A percentile compares a stretch with the other conserved stretches of the same genome.
Evolutionary conservation across 257 asterid species (phyloP).

Genomic region (Solanum paucissectum): DNA sequence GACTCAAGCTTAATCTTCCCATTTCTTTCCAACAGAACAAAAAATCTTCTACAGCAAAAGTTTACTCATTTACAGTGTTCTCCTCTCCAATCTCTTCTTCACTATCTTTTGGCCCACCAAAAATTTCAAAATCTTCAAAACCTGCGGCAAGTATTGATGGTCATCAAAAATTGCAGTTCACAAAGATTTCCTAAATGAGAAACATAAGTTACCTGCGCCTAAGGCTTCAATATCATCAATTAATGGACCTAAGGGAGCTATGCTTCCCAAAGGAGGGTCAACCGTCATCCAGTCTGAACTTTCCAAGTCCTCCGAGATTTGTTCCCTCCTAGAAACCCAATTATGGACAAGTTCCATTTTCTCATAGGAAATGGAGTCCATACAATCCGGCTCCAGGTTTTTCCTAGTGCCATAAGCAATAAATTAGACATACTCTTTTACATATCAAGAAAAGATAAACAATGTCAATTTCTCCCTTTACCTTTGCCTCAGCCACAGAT

Average conservation of each 20-base stretch:
- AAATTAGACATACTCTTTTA: not conserved
- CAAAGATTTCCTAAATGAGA: not conserved
- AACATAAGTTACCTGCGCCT: slow-evolving; percentile 56
- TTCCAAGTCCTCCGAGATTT: slow-evolving; percentile 31
- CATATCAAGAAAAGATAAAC: not conserved
- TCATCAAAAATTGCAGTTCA: not conserved
- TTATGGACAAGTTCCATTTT: slow-evolving; percentile 48
- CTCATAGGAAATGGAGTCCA: slow-evolving; percentile 66
- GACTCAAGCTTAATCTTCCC: not conserved
- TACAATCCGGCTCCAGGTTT: slow-evolving; percentile 29
- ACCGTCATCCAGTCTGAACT: slow-evolving; percentile 65
- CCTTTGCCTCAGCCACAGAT: slow-evolving; percentile 71
- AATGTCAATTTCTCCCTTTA: slow-evolving; percentile 19
- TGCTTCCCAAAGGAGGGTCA: slow-evolving; percentile 66
- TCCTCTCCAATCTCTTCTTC: slow-evolving; percentile 55
- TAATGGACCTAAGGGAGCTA: slow-evolving; percentile 37
- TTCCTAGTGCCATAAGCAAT: slow-evolving; percentile 24
- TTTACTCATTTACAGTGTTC: not conserved
- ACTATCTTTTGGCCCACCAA: slow-evolving; percentile 50
- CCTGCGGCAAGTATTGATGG: slow-evolving; percentile 28
- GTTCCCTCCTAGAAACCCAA: slow-evolving; percentile 58
- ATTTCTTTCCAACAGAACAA: not conserved
- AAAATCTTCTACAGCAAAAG: not conserved
- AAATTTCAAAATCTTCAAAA: slow-evolving; percentile 71
- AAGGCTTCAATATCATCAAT: slow-evolving; percentile 66